Base-by-base conservation (phyloP, 805 yeast species). In the Candida morakotiae region DNA sequence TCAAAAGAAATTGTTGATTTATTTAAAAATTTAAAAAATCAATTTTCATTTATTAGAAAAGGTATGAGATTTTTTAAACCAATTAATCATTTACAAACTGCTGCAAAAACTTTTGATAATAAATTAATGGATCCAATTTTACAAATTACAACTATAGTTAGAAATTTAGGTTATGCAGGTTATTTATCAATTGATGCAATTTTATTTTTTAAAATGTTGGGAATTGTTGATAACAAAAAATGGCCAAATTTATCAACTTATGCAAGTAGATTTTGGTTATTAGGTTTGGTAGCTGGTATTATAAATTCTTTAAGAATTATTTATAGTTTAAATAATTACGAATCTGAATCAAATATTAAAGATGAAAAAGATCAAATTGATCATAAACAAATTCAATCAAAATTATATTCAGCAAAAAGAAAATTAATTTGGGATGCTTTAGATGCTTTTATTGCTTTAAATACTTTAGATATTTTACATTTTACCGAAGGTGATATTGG, bases 41-140 rank as follows among this genome's bases (percentile, higher is more conserved):
- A 83, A 45, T 73, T 87, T 21, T 73, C 86, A 2, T 58, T 81
- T 41, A 71, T 86, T 44, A 79, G 98, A 58, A 91, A 91, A 66
- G 81, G 88, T 16, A 64, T 89, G 68, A 77, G 97, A 53, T 79
- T 83, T 53, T 75, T 87, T 45, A 89, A 88, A 62, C 95, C 95
- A 1, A 64, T 89, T 51, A 71, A 71, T 50, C 87, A 83, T 55
- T 53, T 85, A 38, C 79, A 79, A 49, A 73, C 77, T n/a, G 85
- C 89, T 4, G 69, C 83, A 2, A 71, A 73, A 44, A 74, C 85
- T 10, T 74, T 68, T 49, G 85, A 79, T 53, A 80, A 86, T 60
- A 82, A 84, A 66, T 72, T 87, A 31, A 56, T 73, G 36, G 91
- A 83, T 56, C 73, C 75, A 9, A 61, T 77, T 18, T 59, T 73